Conservation (phyloP, 108 stramenopile genomes). For the Nitzschia sp. region DNA sequence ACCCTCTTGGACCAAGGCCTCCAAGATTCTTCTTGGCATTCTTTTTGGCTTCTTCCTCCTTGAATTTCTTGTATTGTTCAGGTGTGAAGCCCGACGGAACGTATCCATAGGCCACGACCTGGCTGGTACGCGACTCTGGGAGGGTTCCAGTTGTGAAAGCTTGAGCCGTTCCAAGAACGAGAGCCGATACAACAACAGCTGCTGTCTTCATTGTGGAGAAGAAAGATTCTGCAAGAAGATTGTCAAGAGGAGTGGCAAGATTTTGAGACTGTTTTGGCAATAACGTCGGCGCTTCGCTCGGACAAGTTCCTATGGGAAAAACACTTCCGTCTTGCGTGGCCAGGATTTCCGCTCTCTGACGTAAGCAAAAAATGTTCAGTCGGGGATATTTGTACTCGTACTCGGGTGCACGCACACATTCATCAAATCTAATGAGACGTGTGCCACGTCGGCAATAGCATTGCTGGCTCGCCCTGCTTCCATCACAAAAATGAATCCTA, state of each 20-base stretch:
- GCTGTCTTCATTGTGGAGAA: not conserved
- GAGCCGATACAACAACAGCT: not conserved
- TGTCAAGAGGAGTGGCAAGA: too few species aligned
- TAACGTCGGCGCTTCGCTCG: too few species aligned
- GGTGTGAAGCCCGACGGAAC: slow-evolving; percentile 82
- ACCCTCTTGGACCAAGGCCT: slow-evolving; percentile 70
- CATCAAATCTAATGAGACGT: too few species aligned
- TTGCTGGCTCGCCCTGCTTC: too few species aligned
- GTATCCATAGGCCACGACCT: slow-evolving; percentile 51
- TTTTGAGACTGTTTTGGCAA: too few species aligned
- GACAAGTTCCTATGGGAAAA: too few species aligned
- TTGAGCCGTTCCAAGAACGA: not conserved
- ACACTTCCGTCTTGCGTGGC: not conserved
- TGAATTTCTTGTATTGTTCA: slow-evolving; percentile 72
- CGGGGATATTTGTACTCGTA: not conserved
- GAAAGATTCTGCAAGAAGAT: too few species aligned
- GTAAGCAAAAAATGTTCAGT: not conserved
- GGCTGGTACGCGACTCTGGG: not conserved
- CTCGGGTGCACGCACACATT: too few species aligned
- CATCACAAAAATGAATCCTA: too few species aligned
- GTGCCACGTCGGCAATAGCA: too few species aligned
- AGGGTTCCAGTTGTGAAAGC: slow-evolving; percentile 20
- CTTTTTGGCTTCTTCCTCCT: slow-evolving; percentile 61
- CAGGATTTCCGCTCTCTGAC: not conserved
- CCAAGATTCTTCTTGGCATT: slow-evolving; percentile 55